Evolutionary conservation across 2,329 filamentous ascomycete species (phyloP).

Genomic region (Coniochaeta ligniaria): DNA sequence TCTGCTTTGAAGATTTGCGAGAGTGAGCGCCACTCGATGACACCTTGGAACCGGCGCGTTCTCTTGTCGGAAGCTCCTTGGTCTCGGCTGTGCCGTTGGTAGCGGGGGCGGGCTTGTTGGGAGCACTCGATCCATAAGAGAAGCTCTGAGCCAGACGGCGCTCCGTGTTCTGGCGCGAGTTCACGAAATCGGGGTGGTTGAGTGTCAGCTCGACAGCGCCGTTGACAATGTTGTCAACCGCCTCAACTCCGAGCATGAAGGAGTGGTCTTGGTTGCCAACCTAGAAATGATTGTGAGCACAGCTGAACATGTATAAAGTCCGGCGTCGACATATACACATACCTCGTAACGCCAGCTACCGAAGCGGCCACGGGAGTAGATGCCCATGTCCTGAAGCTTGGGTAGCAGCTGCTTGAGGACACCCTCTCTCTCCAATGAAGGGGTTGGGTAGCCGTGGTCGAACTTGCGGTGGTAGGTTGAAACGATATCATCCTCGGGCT

Average conservation of each 20-base stretch:
- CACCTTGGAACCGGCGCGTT: constrained; percentile 24
- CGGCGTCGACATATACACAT: not conserved
- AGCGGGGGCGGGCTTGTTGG: constrained; percentile 20
- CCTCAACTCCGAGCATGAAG: constrained; percentile 95
- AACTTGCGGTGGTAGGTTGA: constrained; percentile 98
- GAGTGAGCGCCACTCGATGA: constrained; percentile 20
- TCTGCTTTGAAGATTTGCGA: constrained; percentile 13
- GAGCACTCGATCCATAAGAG: constrained; percentile 25
- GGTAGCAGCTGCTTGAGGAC: constrained; percentile 89
- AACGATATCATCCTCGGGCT: constrained; percentile 84
- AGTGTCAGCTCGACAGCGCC: constrained; percentile 86
- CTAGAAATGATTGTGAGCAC: constrained; percentile 11
- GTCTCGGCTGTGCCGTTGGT: constrained; percentile 18
- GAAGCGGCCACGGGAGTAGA: constrained; percentile 93
- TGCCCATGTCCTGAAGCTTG: constrained; percentile 83
- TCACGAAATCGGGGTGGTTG: constrained; percentile 97
- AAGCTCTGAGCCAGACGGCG: constrained; percentile 49
- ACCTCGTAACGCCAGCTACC: constrained; percentile 98
- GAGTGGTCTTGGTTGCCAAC: constrained; percentile 93
- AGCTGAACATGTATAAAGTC: not conserved
- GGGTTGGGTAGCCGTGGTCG: constrained; percentile 97
- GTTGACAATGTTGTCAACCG: constrained; percentile 82
- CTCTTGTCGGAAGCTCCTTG: constrained; percentile 28
- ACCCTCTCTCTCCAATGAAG: constrained; percentile 88
- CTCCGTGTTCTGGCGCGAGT: constrained; percentile 63